These are phyloP conservation scores for Alternaria triticina DNA, from an alignment of 2,329 filamentous ascomycete species.

Conservation along the genomic window DNA sequence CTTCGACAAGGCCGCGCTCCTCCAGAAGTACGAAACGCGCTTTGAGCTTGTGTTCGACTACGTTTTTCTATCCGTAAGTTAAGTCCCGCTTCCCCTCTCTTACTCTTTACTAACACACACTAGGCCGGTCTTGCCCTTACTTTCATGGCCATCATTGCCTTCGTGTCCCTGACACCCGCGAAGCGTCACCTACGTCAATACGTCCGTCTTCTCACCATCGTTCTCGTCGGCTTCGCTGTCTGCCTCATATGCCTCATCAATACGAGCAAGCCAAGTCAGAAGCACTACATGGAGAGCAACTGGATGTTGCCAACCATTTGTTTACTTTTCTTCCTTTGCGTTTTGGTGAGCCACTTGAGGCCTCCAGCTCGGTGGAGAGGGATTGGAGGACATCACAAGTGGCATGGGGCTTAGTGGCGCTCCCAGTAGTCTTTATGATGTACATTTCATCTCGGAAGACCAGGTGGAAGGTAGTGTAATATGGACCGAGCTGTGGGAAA, in stretches of 20 bases:
- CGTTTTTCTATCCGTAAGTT: slow-evolving; percentile 16
- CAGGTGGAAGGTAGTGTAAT: too few relatives aligned
- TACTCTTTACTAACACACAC: slow-evolving; percentile 11
- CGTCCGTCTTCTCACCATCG: slow-evolving; percentile 25
- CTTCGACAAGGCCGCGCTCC: background rate
- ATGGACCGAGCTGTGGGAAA: background rate
- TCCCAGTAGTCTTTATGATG: background rate
- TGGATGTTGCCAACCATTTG: slow-evolving; percentile 43
- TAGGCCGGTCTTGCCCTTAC: slow-evolving; percentile 36
- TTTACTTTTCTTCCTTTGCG: slow-evolving; percentile 33
- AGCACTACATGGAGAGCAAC: slow-evolving; percentile 26
- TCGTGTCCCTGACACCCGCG: slow-evolving; percentile 32
- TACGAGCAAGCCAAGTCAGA: slow-evolving; percentile 14
- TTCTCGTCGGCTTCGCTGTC: slow-evolving; percentile 28
- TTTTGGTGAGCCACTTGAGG: slow-evolving; percentile 26
- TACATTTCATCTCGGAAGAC: background rate
- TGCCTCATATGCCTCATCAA: slow-evolving; percentile 30
- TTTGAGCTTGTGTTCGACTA: slow-evolving; percentile 33
- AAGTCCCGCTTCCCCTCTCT: slow-evolving; percentile 17
- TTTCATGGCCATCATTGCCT: slow-evolving; percentile 32
- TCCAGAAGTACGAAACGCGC: slow-evolving; percentile 19
- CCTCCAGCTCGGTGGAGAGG: background rate
- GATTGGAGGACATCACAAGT: background rate
- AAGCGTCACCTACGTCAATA: slow-evolving; percentile 28
- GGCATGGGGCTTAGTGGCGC: background rate